These are phyloP conservation scores for Oxyria digyna DNA, from an alignment of 148 eudicot species.

Conservation along the genomic window DNA sequence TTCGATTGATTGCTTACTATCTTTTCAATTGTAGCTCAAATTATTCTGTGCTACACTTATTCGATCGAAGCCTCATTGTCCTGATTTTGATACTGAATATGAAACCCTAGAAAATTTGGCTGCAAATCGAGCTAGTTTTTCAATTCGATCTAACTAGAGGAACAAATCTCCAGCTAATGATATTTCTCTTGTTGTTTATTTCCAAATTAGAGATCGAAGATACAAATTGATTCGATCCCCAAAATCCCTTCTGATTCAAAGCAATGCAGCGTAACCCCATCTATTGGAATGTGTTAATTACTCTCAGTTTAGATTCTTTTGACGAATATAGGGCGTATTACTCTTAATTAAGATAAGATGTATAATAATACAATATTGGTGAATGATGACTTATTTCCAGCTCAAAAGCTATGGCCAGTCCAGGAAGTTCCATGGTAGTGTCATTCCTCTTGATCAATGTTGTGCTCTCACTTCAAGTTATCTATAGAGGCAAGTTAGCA, in stretches of 20 bases:
- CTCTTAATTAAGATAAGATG: background rate
- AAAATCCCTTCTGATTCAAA: background rate
- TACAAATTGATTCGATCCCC: background rate
- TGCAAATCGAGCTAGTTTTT: background rate
- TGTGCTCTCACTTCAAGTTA: constrained; percentile 66
- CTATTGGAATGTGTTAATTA: background rate
- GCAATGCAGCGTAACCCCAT: background rate
- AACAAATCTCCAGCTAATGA: background rate
- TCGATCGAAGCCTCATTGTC: background rate
- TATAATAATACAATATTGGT: background rate
- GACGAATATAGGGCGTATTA: background rate
- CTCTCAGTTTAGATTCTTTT: background rate
- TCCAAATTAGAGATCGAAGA: background rate
- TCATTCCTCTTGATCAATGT: constrained; percentile 52
- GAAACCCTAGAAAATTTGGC: constrained; percentile 6
- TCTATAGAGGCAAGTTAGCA: constrained; percentile 72
- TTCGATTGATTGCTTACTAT: background rate
- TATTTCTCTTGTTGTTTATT: background rate
- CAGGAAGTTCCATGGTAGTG: constrained; percentile 74
- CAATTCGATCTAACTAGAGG: background rate
- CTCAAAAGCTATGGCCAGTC: constrained; percentile 38
- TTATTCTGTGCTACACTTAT: background rate
- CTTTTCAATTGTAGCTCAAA: background rate
- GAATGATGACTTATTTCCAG: background rate
- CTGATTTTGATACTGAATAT: background rate